Evolutionary conservation across 1,284 basidiomycete genomes (phyloP), one percentile per base, ranked within the genome.

Genomic region (Naganishia cerealis): DNA sequence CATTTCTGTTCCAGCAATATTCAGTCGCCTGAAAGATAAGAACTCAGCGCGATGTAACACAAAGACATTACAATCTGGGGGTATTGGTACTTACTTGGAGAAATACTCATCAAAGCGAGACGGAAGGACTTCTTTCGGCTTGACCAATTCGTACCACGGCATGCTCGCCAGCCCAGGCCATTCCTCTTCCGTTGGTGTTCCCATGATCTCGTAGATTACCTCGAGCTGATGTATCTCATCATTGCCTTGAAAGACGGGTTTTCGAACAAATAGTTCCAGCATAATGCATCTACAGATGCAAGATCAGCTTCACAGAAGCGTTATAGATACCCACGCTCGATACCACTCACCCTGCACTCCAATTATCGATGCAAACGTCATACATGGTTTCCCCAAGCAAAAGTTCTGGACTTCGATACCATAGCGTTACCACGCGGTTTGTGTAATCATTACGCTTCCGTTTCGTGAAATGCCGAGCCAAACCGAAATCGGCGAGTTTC

Each of bases 321-420:
- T 3, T 68, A 36, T 50, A 40, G 29, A 58, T 6, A 52, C 33
- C 63, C 15, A 48, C 48, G 57, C 24, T 10, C 8, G 29, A 15
- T 13, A 16, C 16, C 21, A 82, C 86, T 74, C 80, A 94, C 92
- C 96, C 96, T 13, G 95, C 96, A 77, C 94, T 96, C 96, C 96
- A 99, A 88, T 96, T 96, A 77, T 99, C 96, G n/a, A 99, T 95
- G 76, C 97, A 96, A 2, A 92, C 89, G 0, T 94, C 95, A 80
- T 99, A 99, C 24, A 93, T 87, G 1, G 96, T 99, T 57, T 94
- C 93, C 18, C 96, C 97, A 73, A 99, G 88, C 48, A 99, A 81
- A 56, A 99, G 84, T 79, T 99, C 97, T 4, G 95, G 96, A 8
- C 93, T 92, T 57, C 96, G 87, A 81, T 99, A 99, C 97, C 97